Base-by-base conservation (phyloP, 306 rosid species). In the Senna siamea region DNA sequence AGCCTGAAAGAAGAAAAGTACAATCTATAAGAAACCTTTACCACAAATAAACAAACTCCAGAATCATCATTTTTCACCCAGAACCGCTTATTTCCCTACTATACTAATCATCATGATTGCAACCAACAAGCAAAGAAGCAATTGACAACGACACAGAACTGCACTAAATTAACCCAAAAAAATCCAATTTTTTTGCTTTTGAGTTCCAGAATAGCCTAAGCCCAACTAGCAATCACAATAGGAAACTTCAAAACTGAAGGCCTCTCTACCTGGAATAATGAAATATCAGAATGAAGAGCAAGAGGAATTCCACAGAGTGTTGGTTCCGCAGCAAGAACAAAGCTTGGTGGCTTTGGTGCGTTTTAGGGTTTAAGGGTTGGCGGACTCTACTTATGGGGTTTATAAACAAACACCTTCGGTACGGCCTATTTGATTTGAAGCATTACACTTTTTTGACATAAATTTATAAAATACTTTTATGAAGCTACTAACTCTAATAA, bases 1-100 rank as follows among this genome's bases (percentile, higher is more conserved):
- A 61, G 15, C 84, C 85, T 84, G 72, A 30, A 44, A 61, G 60
- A 40, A 70, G 6, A 17, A 18, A 26, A 20, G 6, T 37, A 37
- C 40, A 37, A 5, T 66, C 53, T 22, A 6, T 41, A 19, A 43
- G 14, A 20, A 43, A 65, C 3, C 22, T 0, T 41, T n/a, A 19
- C 14, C 28, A 4, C 14, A 10, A 35, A 37, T 3, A 10, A 62
- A 17, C 32, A 37, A 9, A 17, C 18, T 9, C 30, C n/a, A 62
- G 23, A 37, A 62, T 34, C 46, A 35, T 19, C 26, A 9, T 35
- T 9, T n/a, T 18, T 9, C 7, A 59, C 44, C 66, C 13, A 14
- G 7, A n/a, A 54, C 2, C 8, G 15, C 6, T 9, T 22, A 54
- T 2, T 9, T 3, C 30, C 22, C 28, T 9, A 61, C 13, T 6